Evolutionary conservation across 2,329 filamentous ascomycete genomes (phyloP).

Genomic region (Xylariales sp.): DNA sequence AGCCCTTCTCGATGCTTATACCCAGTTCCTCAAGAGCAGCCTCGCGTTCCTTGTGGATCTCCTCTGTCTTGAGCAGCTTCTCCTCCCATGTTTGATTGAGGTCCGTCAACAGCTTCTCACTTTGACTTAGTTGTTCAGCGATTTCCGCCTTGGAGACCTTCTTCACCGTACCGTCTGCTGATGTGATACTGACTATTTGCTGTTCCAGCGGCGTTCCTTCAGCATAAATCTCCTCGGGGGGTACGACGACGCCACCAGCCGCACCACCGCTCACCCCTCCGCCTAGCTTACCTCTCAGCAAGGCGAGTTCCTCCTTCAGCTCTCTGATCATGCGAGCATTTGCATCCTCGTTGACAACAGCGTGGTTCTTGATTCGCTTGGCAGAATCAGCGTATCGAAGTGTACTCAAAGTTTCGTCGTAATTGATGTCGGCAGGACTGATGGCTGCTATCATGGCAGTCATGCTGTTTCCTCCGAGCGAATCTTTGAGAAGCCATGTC

Average conservation of each 20-base stretch:
- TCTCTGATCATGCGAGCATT: conserved; percentile 99
- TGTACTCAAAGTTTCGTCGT: conserved; percentile 94
- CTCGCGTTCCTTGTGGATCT: conserved; percentile 96
- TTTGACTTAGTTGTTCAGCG: conserved; percentile 90
- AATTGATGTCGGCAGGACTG: conserved; percentile 97
- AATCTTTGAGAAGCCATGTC: conserved; percentile 96
- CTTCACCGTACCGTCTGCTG: conserved; percentile 79
- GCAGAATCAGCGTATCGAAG: conserved; percentile 95
- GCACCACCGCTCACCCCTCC: conserved; percentile 42
- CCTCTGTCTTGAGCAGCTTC: conserved; percentile 89
- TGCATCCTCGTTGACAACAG: conserved; percentile 97
- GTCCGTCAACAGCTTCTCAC: conserved; percentile 91
- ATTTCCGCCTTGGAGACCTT: conserved; percentile 98
- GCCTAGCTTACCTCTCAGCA: conserved; percentile 81
- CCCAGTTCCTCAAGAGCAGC: conserved; percentile 91
- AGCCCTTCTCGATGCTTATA: conserved; percentile 98
- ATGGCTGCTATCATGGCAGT: conserved; percentile 99
- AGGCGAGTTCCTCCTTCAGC: conserved; percentile 86
- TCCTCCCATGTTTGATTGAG: conserved; percentile 99
- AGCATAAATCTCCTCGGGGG: conserved; percentile 79
- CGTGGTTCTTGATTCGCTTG: conserved; percentile 99
- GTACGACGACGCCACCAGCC: conserved; percentile 43
- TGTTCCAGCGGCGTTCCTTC: conserved; percentile 89
- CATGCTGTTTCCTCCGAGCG: conserved; percentile 96
- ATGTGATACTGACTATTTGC: conserved; percentile 92